Evolutionary conservation across 257 asterid genomes (phyloP).

Genomic region (Cruciata laevipes): DNA sequence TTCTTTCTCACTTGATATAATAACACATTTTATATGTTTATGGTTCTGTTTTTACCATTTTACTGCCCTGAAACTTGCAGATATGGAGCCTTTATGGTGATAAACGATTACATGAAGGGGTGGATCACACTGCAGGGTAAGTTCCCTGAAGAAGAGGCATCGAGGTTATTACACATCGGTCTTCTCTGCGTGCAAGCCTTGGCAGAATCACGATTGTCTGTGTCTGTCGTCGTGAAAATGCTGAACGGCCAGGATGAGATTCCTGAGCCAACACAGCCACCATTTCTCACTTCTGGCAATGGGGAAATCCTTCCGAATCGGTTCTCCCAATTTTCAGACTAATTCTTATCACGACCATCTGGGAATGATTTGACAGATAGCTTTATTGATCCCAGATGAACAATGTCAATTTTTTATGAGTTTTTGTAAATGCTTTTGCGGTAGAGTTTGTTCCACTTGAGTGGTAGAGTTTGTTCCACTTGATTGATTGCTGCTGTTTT

Average conservation of each 20-base stretch:
- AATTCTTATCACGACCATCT: constrained; percentile 34
- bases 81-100: constrained; percentile 40
- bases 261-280: constrained; percentile 52
- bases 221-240: constrained; percentile 53
- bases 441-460: no score
- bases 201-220: constrained; percentile 46
- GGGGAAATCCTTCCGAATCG: constrained; percentile 15
- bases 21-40: no score
- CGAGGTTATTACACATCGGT: constrained; percentile 40
- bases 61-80: constrained; percentile 15
- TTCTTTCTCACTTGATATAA: not conserved
- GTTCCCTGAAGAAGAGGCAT: constrained; percentile 38
- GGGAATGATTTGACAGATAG: constrained; percentile 48
- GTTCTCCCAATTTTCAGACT: constrained; percentile 20
- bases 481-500: no score
- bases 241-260: constrained; percentile 33
- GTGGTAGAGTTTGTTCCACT: no score
- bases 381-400: constrained; percentile 41
- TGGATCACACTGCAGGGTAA: constrained; percentile 40
- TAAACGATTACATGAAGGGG: constrained; percentile 33
- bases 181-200: constrained; percentile 59
- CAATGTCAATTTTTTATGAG: not conserved
- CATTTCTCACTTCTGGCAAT: constrained; percentile 38
- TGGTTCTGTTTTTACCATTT: not conserved
- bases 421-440: no score